Evolutionary conservation across 179 eudicot species (phyloP), one percentile per base, ranked within the genome.

Genomic region (Heliamphora pulchella): DNA sequence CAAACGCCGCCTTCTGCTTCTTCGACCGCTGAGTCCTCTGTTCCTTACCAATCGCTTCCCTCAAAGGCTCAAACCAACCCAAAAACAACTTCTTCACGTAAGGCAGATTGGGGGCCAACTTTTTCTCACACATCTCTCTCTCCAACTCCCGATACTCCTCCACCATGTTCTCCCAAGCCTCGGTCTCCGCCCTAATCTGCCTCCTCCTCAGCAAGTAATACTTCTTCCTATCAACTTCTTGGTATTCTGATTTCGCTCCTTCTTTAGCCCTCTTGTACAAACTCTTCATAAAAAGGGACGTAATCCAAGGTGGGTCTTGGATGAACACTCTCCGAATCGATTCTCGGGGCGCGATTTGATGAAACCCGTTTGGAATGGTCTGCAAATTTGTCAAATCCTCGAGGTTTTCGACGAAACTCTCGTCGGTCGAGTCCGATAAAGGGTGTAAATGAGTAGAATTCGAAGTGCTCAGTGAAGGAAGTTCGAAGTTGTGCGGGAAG

Each of bases 11-110:
- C 83, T 85, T 86, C 10, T 86, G 87, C 63, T 84, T 88, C 86
- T 85, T 86, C 47, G 89, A 54, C 77, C 87, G 74, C 72, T 85
- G 86, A 61, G 84, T 66, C 53, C 86, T 88, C 78, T 94, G 97
- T 58, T 94, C 94, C 84, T 83, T 91, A 3, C 84, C 87, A 78
- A 94, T 94, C 10, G 93, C 98, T 46, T 81, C 88, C 79, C 88
- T 94, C 80, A 94, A 81, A 0, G 98, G 98, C 91, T 92, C 94
- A 80, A 94, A 92, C 98, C 97, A 94, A 69, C 93, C 95, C 76
- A 93, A 73, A 76, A 94, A 88, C 88, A 94, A 72, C 44, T 89
- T 87, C 87, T 92, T 94, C 5, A 92, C 91, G 64, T 88, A 89
- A 65, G 98, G 98, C 89, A 94, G 86, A 88, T 92, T 89, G 7